Conservation (phyloP, 1,284 basidiomycete genomes). For the Marasmius sp. region DNA sequence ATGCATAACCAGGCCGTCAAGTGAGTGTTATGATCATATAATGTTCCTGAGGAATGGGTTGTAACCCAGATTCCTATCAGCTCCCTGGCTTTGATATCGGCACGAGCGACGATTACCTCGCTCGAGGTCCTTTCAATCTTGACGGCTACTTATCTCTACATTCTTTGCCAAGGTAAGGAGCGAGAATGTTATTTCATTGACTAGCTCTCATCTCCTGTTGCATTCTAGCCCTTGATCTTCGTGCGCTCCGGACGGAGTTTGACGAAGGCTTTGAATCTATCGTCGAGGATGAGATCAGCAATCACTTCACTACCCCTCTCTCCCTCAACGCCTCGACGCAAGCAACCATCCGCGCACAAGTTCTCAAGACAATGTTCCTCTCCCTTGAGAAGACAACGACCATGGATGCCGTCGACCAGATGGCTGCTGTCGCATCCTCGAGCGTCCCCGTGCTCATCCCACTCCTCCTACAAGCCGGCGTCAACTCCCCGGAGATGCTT, state of each 20-base stretch:
- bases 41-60: constrained; percentile 1
- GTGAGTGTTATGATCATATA: constrained; percentile 39
- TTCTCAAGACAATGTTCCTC: constrained; percentile 44
- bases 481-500: constrained; percentile 13
- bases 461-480: constrained; percentile 30
- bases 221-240: constrained; percentile 67
- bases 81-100: constrained; percentile 79
- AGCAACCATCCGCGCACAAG: constrained; percentile 26
- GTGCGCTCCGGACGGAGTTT: constrained; percentile 71
- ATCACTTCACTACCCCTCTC: constrained; percentile 38
- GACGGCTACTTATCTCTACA: constrained; percentile 73
- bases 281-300: constrained; percentile 48
- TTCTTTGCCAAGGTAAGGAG: constrained; percentile 65
- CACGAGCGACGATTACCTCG: constrained; percentile 73
- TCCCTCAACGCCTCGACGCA: constrained; percentile 35
- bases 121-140: constrained; percentile 77
- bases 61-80: constrained; percentile 34
- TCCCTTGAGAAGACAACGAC: constrained; percentile 66
- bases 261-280: constrained; percentile 47
- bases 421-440: constrained; percentile 64
- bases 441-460: constrained; percentile 60
- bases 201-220: neutral
- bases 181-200: neutral
- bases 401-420: constrained; percentile 67
- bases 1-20: constrained; percentile 89